phyloP scores from a whole-genome alignment of 805 yeast genomes.

The Yamadazyma akitaensis region DNA sequence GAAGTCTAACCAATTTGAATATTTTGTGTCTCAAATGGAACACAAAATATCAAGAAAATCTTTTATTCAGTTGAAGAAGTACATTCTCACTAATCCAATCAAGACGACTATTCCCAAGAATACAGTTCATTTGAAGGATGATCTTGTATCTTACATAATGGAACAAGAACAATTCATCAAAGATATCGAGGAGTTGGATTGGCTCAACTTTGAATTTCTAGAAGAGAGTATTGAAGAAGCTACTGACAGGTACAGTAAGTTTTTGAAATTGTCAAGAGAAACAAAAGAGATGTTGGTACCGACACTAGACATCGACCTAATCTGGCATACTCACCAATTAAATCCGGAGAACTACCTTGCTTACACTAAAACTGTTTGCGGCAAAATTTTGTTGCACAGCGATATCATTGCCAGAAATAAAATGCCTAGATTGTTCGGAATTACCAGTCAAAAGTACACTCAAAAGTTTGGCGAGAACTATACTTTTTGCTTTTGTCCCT shows the following conservation, averaged over 20 bases:
- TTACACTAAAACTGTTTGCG: conserved; percentile 2
- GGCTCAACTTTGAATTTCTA: conserved; percentile 16
- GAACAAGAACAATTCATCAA: conserved; percentile 22
- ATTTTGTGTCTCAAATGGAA: not conserved
- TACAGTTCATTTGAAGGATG: conserved; percentile 14
- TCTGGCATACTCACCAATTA: conserved; percentile 29
- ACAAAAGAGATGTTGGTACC: conserved; percentile 16
- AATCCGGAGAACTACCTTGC: conserved; percentile 6
- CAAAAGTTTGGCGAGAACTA: conserved; percentile 14
- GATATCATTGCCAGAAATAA: conserved; percentile 21
- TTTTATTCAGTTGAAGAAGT: conserved; percentile 3
- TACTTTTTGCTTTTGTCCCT: conserved; percentile 21
- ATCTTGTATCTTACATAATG: conserved; percentile 23
- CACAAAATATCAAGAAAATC: not conserved
- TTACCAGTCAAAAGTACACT: conserved; percentile 17
- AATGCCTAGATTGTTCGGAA: conserved; percentile 11
- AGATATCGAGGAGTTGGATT: conserved; percentile 19
- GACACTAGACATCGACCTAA: conserved; percentile 25
- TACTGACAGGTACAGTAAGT: conserved; percentile 17
- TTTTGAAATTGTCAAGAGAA: conserved; percentile 11
- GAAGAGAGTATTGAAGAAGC: conserved; percentile 15
- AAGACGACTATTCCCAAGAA: conserved; percentile 4
- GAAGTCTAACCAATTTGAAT: not conserved
- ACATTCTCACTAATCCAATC: conserved; percentile 7
- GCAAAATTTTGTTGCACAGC: conserved; percentile 17